Conservation (phyloP, 2,329 filamentous ascomycete genomes). For the Juglanconis oblonga region DNA sequence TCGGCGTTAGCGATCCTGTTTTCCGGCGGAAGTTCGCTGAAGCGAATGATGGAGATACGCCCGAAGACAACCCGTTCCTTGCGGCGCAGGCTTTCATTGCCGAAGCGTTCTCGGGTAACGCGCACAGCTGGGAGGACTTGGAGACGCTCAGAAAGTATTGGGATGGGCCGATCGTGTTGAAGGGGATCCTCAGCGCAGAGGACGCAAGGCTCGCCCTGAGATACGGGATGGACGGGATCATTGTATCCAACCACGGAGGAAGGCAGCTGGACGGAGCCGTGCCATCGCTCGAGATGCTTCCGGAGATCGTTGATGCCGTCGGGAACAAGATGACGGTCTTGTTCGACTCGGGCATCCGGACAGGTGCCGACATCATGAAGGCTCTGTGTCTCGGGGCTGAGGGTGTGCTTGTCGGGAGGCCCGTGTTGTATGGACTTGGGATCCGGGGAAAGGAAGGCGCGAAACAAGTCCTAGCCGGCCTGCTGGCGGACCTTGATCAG, state of each 20-base stretch:
- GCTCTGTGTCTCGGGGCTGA: conserved; percentile 54
- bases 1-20: conserved; percentile 66
- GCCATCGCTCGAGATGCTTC: conserved; percentile 53
- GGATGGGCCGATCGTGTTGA: conserved; percentile 62
- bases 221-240: conserved; percentile 46
- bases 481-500: conserved; percentile 53
- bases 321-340: conserved; percentile 58
- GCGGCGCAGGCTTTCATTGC: conserved; percentile 52
- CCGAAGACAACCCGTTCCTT: conserved; percentile 45
- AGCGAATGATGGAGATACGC: conserved; percentile 40
- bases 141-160: conserved; percentile 56
- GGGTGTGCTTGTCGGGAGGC: conserved; percentile 54
- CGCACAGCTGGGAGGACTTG: conserved; percentile 61
- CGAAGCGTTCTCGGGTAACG: conserved; percentile 48
- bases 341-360: conserved; percentile 57
- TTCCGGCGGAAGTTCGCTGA: conserved; percentile 57
- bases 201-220: conserved; percentile 45
- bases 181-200: conserved; percentile 52
- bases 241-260: conserved; percentile 58
- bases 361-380: conserved; percentile 57
- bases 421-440: conserved; percentile 56
- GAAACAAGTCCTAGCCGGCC: conserved; percentile 45
- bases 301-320: conserved; percentile 60
- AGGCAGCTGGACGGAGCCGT: conserved; percentile 55
- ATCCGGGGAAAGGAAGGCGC: conserved; percentile 55